A percentile compares a stretch with the other conserved stretches of the same genome.
These are phyloP conservation scores for Sequoia sempervirens DNA, from an alignment of 75 land plant species.

Conservation along the genomic window DNA sequence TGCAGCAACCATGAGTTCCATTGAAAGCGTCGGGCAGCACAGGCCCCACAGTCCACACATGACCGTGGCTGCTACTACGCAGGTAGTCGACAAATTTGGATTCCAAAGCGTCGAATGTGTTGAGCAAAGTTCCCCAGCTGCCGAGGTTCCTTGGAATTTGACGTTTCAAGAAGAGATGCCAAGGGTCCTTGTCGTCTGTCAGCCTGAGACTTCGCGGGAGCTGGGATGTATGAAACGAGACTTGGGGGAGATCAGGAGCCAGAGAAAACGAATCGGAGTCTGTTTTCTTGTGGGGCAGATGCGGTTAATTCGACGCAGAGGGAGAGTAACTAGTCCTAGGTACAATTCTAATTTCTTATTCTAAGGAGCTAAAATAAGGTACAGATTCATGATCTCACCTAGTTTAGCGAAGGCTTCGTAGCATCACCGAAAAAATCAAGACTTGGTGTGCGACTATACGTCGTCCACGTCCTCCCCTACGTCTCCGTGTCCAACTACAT, in stretches of 20 bases:
- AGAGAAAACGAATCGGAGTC: not conserved
- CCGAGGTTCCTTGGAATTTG: not conserved
- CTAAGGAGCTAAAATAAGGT: too few relatives aligned
- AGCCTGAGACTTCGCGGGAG: not conserved
- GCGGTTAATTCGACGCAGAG: not conserved
- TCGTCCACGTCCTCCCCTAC: too few relatives aligned
- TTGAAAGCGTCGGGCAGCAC: slow-evolving; percentile 1
- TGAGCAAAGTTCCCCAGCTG: not conserved
- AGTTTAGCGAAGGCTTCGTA: too few relatives aligned
- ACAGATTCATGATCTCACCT: too few relatives aligned
- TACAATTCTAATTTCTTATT: too few relatives aligned
- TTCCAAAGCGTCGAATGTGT: not conserved
- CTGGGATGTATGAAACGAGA: not conserved
- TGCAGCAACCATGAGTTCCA: not conserved
- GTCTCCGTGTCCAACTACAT: too few relatives aligned
- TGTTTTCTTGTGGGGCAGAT: slow-evolving; percentile 7
- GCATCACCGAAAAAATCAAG: too few relatives aligned
- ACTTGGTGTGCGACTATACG: too few relatives aligned
- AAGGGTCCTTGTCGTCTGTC: not conserved
- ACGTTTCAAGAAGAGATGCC: not conserved
- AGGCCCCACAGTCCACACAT: not conserved
- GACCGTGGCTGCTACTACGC: not conserved
- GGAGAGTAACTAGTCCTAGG: too few relatives aligned
- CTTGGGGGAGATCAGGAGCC: not conserved
- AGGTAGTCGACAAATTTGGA: not conserved